These are phyloP conservation scores for Pseudogymnoascus sp. DNA, from an alignment of 2,329 filamentous ascomycete genomes.

Conservation along the genomic window DNA sequence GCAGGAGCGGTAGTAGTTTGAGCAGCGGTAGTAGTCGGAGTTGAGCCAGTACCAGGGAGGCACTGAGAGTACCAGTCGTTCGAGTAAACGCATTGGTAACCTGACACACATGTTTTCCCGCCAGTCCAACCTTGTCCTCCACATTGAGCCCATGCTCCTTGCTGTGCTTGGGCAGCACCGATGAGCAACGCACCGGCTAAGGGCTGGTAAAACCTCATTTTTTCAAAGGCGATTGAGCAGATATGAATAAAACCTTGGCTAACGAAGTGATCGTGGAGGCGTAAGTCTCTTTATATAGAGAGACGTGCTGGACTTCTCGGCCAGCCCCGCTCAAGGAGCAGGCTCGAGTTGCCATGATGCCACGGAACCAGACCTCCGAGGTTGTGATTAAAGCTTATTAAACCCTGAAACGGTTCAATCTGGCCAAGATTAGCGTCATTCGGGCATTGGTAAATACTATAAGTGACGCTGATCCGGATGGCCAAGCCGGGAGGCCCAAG, in stretches of 20 bases:
- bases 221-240: not conserved
- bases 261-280: not conserved
- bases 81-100: conserved; percentile 17
- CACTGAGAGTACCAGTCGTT: conserved; percentile 23
- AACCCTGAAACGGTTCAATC: not conserved
- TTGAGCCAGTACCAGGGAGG: not conserved
- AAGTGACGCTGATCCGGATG: not conserved
- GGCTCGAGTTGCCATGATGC: not conserved
- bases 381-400: conserved; percentile 3
- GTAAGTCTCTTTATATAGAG: not conserved
- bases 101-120: conserved; percentile 17
- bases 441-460: not conserved
- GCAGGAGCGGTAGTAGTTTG: not conserved
- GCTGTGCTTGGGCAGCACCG: not conserved
- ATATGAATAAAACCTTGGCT: not conserved
- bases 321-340: not conserved
- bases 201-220: not conserved
- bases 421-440: not conserved
- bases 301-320: not conserved
- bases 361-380: not conserved
- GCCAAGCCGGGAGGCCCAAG: not conserved
- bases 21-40: not conserved
- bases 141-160: conserved; percentile 18
- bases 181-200: not conserved
- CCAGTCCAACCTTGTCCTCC: conserved; percentile 21